A percentile compares a stretch with the other conserved stretches of the same genome.
Conservation (phyloP, 83 land plant genomes). For the Larix sibirica region DNA sequence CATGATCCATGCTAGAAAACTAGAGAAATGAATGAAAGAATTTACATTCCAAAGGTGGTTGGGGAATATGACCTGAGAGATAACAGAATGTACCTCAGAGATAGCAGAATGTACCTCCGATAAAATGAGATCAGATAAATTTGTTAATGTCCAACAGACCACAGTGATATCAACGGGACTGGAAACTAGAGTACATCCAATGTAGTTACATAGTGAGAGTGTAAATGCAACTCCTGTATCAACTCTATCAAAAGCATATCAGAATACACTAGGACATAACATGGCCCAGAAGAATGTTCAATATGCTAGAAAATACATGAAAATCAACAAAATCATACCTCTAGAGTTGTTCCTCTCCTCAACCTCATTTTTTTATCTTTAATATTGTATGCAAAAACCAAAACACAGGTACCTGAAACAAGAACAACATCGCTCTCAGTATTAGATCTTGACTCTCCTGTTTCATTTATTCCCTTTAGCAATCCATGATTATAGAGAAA, state of each 20-base stretch:
- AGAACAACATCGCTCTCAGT: slow-evolving; percentile 33
- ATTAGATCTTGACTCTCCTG: slow-evolving; percentile 21
- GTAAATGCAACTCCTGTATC: no score
- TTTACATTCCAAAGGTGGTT: neutral
- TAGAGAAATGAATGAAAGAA: neutral
- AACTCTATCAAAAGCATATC: no score
- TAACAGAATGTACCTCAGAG: no score
- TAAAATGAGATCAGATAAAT: no score
- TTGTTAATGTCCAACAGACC: no score
- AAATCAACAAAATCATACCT: neutral
- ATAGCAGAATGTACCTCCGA: neutral
- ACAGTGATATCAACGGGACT: no score
- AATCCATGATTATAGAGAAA: slow-evolving; percentile 21
- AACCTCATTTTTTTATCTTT: neutral
- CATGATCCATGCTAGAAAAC: neutral
- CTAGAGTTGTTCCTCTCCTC: neutral
- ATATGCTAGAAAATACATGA: neutral
- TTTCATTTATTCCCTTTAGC: slow-evolving; percentile 45
- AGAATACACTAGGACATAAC: no score
- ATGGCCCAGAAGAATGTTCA: no score
- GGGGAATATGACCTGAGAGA: neutral
- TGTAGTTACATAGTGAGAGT: no score
- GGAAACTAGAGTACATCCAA: no score
- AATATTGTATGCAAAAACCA: neutral
- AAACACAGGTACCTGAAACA: slow-evolving; percentile 47